Evolutionary conservation across 169 alveolate species (phyloP).

Genomic region (Plasmodium malariae): DNA sequence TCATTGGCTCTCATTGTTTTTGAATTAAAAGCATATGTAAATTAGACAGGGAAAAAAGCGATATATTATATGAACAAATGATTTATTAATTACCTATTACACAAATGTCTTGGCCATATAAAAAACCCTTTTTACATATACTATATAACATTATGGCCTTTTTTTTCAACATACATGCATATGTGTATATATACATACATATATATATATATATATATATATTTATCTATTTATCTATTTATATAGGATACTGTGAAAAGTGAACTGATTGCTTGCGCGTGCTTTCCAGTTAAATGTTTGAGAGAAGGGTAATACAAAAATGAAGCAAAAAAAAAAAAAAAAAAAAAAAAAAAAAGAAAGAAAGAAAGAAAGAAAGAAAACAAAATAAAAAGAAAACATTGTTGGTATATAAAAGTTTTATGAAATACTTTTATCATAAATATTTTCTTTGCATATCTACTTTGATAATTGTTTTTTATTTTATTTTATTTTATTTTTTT

Average conservation of each 20-base stretch:
- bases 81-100: background rate
- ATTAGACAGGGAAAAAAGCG: background rate
- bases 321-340: background rate
- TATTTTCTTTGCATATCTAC: background rate
- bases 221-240: slow-evolving; percentile 5
- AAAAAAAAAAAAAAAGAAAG: too few species aligned
- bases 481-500: slow-evolving; percentile 75
- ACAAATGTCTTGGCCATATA: background rate
- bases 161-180: background rate
- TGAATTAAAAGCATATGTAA: slow-evolving; percentile 77
- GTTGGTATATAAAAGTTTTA: background rate
- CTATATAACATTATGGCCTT: background rate
- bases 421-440: background rate
- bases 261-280: slow-evolving; percentile 83
- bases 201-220: background rate
- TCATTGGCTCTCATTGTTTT: slow-evolving; percentile 76
- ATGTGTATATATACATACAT: background rate
- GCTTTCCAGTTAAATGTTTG: slow-evolving; percentile 82
- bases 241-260: slow-evolving; percentile 81
- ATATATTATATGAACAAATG: too few species aligned
- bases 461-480: background rate
- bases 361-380: background rate
- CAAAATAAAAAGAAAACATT: background rate
- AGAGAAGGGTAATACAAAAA: slow-evolving; percentile 77
- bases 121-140: background rate